A percentile compares a stretch with the other conserved stretches of the same genome.
phyloP scores from a whole-genome alignment of 2,329 filamentous ascomycete genomes.

The Taxawa tesnikishii region DNA sequence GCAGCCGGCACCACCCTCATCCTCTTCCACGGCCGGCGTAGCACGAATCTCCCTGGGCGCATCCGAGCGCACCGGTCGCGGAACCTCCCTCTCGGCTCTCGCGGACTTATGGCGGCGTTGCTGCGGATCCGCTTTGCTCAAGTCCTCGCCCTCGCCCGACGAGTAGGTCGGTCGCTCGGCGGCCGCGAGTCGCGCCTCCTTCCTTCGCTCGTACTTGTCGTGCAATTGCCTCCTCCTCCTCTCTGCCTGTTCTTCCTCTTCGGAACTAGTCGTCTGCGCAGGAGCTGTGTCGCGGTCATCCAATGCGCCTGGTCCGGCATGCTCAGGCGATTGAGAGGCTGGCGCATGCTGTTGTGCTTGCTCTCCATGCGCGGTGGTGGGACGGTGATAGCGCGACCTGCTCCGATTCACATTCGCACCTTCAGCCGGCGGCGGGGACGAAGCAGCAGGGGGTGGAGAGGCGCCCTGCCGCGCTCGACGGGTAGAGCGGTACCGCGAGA shows the following conservation, averaged over 20 bases:
- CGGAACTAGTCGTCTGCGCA: not conserved
- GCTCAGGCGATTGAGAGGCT: not conserved
- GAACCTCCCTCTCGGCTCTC: not conserved
- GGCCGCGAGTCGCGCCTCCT: too few species aligned
- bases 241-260: not conserved
- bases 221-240: not conserved
- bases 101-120: not conserved
- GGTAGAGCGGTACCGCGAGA: conserved; percentile 48
- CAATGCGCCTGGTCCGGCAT: not conserved
- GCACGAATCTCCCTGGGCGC: conserved; percentile 18
- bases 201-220: not conserved
- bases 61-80: not conserved
- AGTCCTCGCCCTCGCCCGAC: not conserved
- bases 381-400: conserved; percentile 11
- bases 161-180: too few species aligned
- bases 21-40: conserved; percentile 15
- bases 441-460: conserved; percentile 1
- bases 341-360: conserved; percentile 2
- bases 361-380: not conserved
- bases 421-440: conserved; percentile 2
- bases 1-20: conserved; percentile 13
- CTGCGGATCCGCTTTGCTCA: not conserved
- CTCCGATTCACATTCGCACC: conserved; percentile 8
- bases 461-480: conserved; percentile 26
- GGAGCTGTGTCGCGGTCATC: not conserved